Base-by-base conservation (phyloP, 208 protist species). In the Leptomonas pyrrhocoris region DNA sequence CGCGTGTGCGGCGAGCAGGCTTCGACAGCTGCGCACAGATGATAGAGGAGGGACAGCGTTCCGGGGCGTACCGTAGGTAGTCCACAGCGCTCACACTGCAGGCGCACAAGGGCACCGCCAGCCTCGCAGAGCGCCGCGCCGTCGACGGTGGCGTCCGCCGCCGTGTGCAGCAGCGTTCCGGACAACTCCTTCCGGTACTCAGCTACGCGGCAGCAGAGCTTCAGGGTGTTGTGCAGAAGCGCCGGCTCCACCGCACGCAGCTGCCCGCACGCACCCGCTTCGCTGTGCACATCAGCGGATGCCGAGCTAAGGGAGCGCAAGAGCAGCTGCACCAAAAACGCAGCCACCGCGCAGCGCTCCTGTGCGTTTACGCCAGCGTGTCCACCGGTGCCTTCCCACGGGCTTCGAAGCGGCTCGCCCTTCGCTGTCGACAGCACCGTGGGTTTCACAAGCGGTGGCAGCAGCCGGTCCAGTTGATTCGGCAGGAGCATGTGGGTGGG, bases 401-500 rank as follows among this genome's bases (percentile, higher is more conserved):
- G 30, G 23, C 23, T 42, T 7, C 3, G 42, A n/a, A 34, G n/a
- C 4, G 5, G 19, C 34, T 18, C 61, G 55, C 28, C 30, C 7
- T 19, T 28, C 4, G 23, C 67, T 27, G 21, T 56, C 51, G 21
- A 25, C 18, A 6, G 59, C 7, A 34, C 12, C 18, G 21, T 58
- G 8, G 19, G n/a, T 28, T 1, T 27, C 9, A 23, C 18, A 7
- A 54, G 67, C 16, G 51, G 69, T 6, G 84, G 84, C 43, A 89
- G 61, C 23, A 89, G 78, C 11, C 84, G 80, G 48, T 85, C 75
- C 31, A 86, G 63, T 72, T 86, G 84, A 16, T 84, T 83, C 13
- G 84, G 74, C 18, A 89, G 62, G 18, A 89, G 51, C 80, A 86
- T 83, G 70, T 89, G 78, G 19, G 80, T 73, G 1, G 84, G 84